phyloP scores from a whole-genome alignment of 768 basidiomycete genomes.

The Naganishia randhawae region DNA sequence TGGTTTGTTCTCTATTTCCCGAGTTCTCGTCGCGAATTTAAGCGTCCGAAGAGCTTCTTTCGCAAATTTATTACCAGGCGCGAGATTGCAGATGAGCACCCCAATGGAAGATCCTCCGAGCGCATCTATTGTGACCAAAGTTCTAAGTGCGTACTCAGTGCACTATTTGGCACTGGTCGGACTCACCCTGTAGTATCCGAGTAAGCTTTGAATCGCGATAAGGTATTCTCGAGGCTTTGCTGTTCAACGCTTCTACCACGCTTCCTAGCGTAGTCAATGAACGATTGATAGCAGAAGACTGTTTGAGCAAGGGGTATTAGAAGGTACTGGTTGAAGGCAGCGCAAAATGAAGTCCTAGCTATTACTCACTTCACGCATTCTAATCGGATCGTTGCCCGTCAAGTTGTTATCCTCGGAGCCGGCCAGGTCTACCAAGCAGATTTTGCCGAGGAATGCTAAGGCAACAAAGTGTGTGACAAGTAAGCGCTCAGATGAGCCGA shows the following conservation, averaged over 20 bases:
- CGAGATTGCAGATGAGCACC: conserved; percentile 78
- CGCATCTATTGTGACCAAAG: conserved; percentile 56
- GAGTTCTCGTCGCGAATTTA: conserved; percentile 81
- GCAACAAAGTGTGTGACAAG: conserved; percentile 58
- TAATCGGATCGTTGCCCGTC: conserved; percentile 78
- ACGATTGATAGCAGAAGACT: conserved; percentile 81
- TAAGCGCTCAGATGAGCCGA: conserved; percentile 63
- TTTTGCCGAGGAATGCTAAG: conserved; percentile 67
- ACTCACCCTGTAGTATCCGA: conserved; percentile 66
- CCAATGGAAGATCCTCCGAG: conserved; percentile 77
- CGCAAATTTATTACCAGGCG: conserved; percentile 74
- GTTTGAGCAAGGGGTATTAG: neutral
- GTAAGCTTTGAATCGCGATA: conserved; percentile 88
- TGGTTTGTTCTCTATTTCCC: conserved; percentile 79
- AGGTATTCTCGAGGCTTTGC: conserved; percentile 62
- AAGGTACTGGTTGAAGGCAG: neutral
- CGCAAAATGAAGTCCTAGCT: neutral
- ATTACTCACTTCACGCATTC: conserved; percentile 65
- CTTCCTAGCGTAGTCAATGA: conserved; percentile 80
- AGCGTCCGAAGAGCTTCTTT: conserved; percentile 86
- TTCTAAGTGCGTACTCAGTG: neutral
- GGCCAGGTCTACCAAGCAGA: conserved; percentile 82
- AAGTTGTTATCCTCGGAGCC: conserved; percentile 87
- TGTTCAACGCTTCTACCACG: conserved; percentile 74
- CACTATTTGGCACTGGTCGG: neutral